Conservation (phyloP, 495 filamentous ascomycete genomes). For the Penicillium paradoxum region DNA sequence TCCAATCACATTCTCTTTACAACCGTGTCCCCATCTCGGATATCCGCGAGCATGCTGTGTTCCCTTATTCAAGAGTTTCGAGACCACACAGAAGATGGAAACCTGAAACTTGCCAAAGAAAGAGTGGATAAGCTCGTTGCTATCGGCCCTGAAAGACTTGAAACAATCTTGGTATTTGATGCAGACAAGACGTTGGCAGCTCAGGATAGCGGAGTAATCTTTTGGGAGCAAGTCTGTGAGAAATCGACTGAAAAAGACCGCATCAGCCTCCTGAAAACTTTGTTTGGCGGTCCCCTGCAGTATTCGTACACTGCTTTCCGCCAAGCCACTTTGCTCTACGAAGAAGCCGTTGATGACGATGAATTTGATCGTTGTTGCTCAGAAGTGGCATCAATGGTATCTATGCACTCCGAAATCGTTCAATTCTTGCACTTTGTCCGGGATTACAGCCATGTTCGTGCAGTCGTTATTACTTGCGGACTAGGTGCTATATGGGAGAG, state of each 20-base stretch:
- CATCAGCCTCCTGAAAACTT: conserved; percentile 30
- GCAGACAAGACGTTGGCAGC: conserved; percentile 54
- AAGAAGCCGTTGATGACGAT: conserved; percentile 39
- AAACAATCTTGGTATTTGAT: conserved; percentile 53
- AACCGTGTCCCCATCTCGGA: conserved; percentile 4
- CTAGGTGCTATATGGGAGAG: conserved; percentile 53
- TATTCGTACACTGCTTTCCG: conserved; percentile 49
- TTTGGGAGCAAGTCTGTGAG: conserved; percentile 39
- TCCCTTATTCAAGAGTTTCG: conserved; percentile 36
- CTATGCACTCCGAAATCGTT: conserved; percentile 50
- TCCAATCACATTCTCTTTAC: conserved; percentile 47
- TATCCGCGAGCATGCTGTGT: conserved; percentile 12
- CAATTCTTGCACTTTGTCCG: conserved; percentile 35
- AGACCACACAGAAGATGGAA: conserved; percentile 36
- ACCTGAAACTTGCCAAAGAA: conserved; percentile 31
- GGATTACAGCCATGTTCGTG: conserved; percentile 39
- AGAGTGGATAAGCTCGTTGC: conserved; percentile 36
- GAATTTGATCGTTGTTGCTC: conserved; percentile 47
- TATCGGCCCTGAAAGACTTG: conserved; percentile 12
- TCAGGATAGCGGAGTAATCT: conserved; percentile 50
- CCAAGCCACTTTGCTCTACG: conserved; percentile 53
- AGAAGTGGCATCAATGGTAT: conserved; percentile 40
- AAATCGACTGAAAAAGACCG: conserved; percentile 2
- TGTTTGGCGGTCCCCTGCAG: conserved; percentile 47
- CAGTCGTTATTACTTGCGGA: conserved; percentile 55